Base-by-base conservation (phyloP, 345 rosid genomes). In the Salix koriyanagi region DNA sequence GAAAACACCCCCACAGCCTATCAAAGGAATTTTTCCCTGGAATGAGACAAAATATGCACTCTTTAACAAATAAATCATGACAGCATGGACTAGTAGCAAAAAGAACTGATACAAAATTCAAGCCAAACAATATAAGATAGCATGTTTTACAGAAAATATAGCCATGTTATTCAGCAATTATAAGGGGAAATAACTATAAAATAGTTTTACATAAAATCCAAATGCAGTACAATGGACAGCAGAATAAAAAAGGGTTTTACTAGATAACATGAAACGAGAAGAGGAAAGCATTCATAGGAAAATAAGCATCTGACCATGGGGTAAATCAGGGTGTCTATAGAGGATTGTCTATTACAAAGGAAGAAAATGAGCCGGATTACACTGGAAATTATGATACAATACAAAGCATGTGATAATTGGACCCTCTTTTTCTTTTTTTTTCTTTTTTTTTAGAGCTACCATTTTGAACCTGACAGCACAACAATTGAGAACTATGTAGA, bases 1-100 rank as follows among this genome's bases (percentile, higher is more conserved):
- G 91, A 90, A 86, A 83, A 96, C 81, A 70, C 99, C 99, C 25
- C 99, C 99, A 32, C 97, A 91, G 41, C 95, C 99, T 69, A 96
- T 92, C 75, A 93, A 80, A 78, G 97, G 97, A 84, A 96, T 87
- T 85, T 89, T 92, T 77, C 99, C 99, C 98, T 96, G 88, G 41
- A 14, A 75, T 52, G 58, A 19, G 9, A 75, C 80, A 67, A 75
- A 62, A 69, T 73, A 71, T 6, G 21, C 54, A 42, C 6, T 28
- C 6, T 79, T 36, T 65, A 69, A 62, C 56, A 64, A 41, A 46
- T 25, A 60, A 48, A 13, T 23, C 25, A 32, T n/a, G 34, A 41
- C 21, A 69, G 16, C 11, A 26, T 34, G 11, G 64, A 64, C 26
- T 11, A 34, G 9, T 14, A 64, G 39, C 11, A 16, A 23, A 16